Percentiles rank a stretch among this genome's conserved stretches.
phyloP scores from a whole-genome alignment of 2,329 filamentous ascomycete genomes.

The Fusarium solani-melongenae region DNA sequence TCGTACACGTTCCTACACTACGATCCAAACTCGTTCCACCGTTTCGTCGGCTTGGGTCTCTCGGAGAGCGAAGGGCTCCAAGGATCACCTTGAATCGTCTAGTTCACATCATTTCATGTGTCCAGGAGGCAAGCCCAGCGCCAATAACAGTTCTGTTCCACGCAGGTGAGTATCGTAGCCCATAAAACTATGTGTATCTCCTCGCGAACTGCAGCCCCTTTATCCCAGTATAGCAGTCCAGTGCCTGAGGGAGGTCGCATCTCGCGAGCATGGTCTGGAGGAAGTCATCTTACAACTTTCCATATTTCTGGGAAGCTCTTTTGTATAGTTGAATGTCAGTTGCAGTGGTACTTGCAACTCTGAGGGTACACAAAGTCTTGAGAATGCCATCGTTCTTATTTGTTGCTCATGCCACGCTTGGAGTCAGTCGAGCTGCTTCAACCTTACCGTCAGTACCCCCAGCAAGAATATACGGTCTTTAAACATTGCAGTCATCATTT shows the following conservation, averaged over 20 bases:
- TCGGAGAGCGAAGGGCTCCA: constrained; percentile 7
- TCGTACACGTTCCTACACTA: not conserved
- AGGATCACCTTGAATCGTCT: constrained; percentile 11
- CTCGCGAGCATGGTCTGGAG: constrained; percentile 29
- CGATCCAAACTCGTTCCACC: constrained; percentile 20
- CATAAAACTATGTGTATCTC: accelerated
- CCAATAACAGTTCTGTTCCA: not conserved
- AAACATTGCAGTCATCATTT: not conserved
- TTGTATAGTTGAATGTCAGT: not conserved
- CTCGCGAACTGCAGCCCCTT: constrained; percentile 26
- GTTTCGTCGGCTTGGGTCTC: constrained; percentile 20
- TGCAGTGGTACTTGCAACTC: not conserved
- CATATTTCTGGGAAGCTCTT: not conserved
- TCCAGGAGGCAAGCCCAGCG: not conserved
- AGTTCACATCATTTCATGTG: constrained; percentile 6
- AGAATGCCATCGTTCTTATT: not conserved
- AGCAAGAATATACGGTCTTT: not conserved
- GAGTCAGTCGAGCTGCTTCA: not conserved
- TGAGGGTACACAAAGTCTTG: not conserved
- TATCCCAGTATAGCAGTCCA: constrained; percentile 1
- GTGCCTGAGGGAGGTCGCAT: constrained; percentile 28
- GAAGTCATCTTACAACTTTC: not conserved
- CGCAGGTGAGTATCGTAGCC: not conserved
- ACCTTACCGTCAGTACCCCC: not conserved
- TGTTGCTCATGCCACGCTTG: not conserved